Percentiles rank a stretch among this genome's conserved stretches.
Conservation (phyloP, 2,329 filamentous ascomycete species). For the Penicillium glabrum region DNA sequence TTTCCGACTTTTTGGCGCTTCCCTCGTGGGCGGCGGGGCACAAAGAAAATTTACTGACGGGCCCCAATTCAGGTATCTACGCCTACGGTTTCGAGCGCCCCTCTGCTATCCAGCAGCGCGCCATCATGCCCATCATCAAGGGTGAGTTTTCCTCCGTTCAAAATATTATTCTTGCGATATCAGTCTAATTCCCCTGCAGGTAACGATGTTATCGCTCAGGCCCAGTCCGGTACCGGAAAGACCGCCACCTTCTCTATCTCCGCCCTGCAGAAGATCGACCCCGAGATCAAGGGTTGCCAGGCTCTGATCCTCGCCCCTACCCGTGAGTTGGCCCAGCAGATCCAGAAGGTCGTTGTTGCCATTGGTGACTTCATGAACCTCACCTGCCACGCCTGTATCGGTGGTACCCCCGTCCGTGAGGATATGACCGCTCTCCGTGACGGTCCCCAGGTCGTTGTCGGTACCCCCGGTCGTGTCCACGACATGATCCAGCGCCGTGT, state of each 20-base stretch:
- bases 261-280: constrained; percentile 97
- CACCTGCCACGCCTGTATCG: constrained; percentile 97
- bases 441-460: constrained; percentile 95
- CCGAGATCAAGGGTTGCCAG: constrained; percentile 93
- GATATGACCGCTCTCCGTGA: constrained; percentile 98
- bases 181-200: constrained; percentile 50
- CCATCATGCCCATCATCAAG: constrained; percentile 99
- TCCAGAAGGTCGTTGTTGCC: constrained; percentile 98
- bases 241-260: constrained; percentile 99
- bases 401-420: constrained; percentile 95
- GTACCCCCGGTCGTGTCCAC: constrained; percentile 93
- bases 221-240: constrained; percentile 99
- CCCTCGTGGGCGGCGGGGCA: constrained; percentile 20
- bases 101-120: constrained; percentile 99
- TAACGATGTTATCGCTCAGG: constrained; percentile 99
- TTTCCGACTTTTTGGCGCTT: constrained; percentile 4
- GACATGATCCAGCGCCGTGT: constrained; percentile 77
- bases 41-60: constrained; percentile 25
- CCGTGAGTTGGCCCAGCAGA: constrained; percentile 95
- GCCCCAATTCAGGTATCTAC: constrained; percentile 69
- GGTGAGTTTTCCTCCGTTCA: constrained; percentile 57
- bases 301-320: constrained; percentile 96
- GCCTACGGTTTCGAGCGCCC: constrained; percentile 99
- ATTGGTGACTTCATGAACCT: constrained; percentile 99
- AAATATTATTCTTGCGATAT: not conserved